Conservation (phyloP, 78 protist species). For the slime mould (Dictyostelium discoideum) region DNA sequence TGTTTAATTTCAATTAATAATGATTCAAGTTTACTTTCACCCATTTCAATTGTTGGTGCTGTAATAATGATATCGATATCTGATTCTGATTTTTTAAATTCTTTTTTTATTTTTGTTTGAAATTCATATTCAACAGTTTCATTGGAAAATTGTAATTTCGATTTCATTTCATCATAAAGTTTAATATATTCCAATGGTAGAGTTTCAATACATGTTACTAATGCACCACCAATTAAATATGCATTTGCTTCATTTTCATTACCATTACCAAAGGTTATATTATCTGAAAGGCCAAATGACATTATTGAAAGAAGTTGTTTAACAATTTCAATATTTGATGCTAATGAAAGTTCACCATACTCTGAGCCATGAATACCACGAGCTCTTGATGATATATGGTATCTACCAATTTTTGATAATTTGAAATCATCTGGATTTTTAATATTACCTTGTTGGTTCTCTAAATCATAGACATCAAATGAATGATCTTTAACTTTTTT, state of each 20-base stretch:
- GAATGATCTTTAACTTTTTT: background rate
- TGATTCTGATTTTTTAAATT: background rate
- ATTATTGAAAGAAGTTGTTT: background rate
- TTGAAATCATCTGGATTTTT: background rate
- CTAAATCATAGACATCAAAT: background rate
- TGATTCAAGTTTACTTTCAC: background rate
- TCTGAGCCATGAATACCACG: background rate
- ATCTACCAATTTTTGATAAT: background rate
- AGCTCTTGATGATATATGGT: background rate
- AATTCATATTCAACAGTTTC: no score
- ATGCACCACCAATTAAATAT: background rate
- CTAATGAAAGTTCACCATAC: background rate
- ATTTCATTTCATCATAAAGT: background rate
- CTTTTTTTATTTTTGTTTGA: background rate
- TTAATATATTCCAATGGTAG: background rate
- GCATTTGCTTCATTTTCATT: background rate
- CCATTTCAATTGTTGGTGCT: background rate
- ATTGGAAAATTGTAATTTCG: background rate
- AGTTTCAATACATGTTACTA: constrained; percentile 5
- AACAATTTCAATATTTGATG: background rate
- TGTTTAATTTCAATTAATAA: background rate
- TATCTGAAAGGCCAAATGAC: background rate
- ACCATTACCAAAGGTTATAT: background rate
- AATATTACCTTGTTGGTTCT: background rate
- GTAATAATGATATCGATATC: constrained; percentile 23